A percentile compares a stretch with the other conserved stretches of the same genome.
These are phyloP conservation scores for Cornus controversa DNA, from an alignment of 148 eudicot species.

Conservation along the genomic window DNA sequence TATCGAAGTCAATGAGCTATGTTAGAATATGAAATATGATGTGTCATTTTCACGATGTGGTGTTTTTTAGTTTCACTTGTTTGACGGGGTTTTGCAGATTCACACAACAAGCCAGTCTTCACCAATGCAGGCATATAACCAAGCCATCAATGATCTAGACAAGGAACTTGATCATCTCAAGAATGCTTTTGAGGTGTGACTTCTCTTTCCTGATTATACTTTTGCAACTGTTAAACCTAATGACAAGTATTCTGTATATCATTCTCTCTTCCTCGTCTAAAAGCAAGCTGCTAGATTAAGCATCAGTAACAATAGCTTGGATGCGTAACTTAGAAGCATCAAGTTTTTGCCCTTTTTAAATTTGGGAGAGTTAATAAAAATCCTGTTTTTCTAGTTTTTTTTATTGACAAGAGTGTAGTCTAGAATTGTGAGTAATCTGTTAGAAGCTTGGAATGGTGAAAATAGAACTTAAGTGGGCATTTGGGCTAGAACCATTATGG, in stretches of 20 bases:
- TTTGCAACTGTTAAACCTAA: neutral
- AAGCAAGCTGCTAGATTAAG: too few relatives aligned
- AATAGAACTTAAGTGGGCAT: neutral
- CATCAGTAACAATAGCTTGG: too few relatives aligned
- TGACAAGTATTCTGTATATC: neutral
- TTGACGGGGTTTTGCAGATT: slow-evolving; percentile 47
- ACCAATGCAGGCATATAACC: slow-evolving; percentile 91
- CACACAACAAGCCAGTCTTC: slow-evolving; percentile 94
- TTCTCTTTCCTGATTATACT: too few relatives aligned
- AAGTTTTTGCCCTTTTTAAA: too few relatives aligned
- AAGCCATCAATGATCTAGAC: slow-evolving; percentile 89
- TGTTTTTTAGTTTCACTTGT: neutral
- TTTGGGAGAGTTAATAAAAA: too few relatives aligned
- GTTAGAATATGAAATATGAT: neutral
- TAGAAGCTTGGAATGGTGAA: neutral
- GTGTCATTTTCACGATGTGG: neutral
- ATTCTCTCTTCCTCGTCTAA: neutral
- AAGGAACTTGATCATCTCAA: slow-evolving; percentile 87
- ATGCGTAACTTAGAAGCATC: neutral
- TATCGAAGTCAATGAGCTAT: neutral
- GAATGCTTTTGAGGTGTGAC: slow-evolving; percentile 74
- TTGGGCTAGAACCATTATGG: neutral
- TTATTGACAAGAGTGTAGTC: too few relatives aligned
- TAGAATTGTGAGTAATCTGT: too few relatives aligned
- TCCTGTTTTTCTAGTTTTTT: too few relatives aligned